These are phyloP conservation scores for Musa balbisiana DNA, from an alignment of 202 grass and related monocot genomes.

Conservation along the genomic window DNA sequence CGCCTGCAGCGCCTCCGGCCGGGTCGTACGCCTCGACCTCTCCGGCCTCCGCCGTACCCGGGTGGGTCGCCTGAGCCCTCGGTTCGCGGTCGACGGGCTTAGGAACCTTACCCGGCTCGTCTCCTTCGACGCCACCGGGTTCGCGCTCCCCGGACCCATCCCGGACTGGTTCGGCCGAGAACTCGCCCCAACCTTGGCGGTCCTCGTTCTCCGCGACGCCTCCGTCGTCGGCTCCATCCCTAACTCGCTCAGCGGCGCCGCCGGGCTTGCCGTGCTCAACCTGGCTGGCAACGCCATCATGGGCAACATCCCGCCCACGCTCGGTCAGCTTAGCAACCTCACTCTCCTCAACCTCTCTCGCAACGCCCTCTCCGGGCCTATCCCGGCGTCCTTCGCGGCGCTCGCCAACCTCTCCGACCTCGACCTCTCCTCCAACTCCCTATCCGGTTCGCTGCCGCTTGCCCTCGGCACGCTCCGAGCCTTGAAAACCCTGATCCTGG, in stretches of 20 bases:
- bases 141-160: constrained; percentile 52
- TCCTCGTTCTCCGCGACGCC: constrained; percentile 49
- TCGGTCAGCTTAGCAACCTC: constrained; percentile 5
- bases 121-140: constrained; percentile 70
- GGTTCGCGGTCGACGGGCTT: constrained; percentile 41
- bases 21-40: constrained; percentile 53
- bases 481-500: constrained; percentile 50
- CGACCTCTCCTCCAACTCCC: constrained; percentile 22
- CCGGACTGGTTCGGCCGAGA: constrained; percentile 46
- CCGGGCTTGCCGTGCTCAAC: constrained; percentile 36
- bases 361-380: constrained; percentile 12
- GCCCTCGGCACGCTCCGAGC: constrained; percentile 38
- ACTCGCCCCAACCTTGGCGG: constrained; percentile 35
- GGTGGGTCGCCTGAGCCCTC: constrained; percentile 17
- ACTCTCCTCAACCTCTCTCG: constrained; percentile 3
- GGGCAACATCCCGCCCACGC: constrained; percentile 12
- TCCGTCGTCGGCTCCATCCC: constrained; percentile 48
- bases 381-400: constrained; percentile 7
- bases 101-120: constrained; percentile 40
- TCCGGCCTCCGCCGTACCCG: constrained; percentile 62
- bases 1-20: constrained; percentile 49
- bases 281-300: constrained; percentile 38
- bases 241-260: constrained; percentile 36
- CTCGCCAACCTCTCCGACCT: not conserved
- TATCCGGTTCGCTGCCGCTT: constrained; percentile 45